Base-by-base conservation (phyloP, 2,329 filamentous ascomycete species). In the Neoascochyta sp. region DNA sequence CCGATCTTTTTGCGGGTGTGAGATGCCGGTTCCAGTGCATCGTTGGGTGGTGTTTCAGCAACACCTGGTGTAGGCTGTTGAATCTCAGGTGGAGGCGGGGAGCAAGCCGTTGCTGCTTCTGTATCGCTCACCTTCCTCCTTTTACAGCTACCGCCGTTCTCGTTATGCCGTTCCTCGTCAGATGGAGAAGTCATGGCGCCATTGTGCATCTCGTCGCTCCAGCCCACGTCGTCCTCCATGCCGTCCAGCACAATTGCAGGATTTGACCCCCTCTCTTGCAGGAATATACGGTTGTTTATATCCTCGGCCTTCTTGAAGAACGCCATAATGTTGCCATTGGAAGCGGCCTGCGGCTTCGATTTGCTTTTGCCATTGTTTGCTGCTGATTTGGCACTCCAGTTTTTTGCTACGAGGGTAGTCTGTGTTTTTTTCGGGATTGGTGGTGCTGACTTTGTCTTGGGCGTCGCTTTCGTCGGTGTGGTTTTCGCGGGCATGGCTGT, bases 251-350 rank as follows among this genome's bases (percentile, higher is more conserved):
- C 32, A 10, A 51, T 35, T 2, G 27, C 37, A 5, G 46, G 43
- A 5, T 50, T 41, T 9, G 42, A 27, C 2, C 50, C 49, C 22
- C 47, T 44, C n/a, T 60, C 60, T 17, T 60, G 48, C 11, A 64
- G 11, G 17, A 66, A 66, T 17, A 66, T 54, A 5, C 49, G 52
- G 28, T 48, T 57, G 31, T 57, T 61, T 14, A 62, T 60, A 26
- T 64, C 58, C 24, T 68, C 69, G 2, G 66, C 56, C 53, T 74
- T 75, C 48, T 71, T 71, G 60, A 75, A 75, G 50, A 75, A 75
- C 26, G 61, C 65, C 53, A 74, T 60, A 36, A 75, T 75, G 40
- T 69, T 75, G 25, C 65, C 64, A 43, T 75, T 75, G 12, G 62
- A 55, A 30, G 67, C 64, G 9, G 49, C 50, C 17, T 59, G 60